Base-by-base conservation (phyloP, 1,284 basidiomycete species). In the Hemileia vastatrix region DNA sequence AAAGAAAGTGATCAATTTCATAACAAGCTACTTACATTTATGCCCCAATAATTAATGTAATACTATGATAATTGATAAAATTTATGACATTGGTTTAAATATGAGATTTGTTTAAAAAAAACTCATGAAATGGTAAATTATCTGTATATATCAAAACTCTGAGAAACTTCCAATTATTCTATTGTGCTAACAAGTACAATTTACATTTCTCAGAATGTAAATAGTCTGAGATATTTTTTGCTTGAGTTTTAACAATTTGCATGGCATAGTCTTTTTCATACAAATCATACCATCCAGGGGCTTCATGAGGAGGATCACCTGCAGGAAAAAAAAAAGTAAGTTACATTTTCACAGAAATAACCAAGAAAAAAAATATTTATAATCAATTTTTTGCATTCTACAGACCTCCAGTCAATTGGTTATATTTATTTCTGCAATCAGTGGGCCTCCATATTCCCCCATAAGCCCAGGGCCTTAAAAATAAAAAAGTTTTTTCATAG, bases 211-310 rank as follows among this genome's bases (percentile, higher is more conserved):
- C 9, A 6, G 44, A 47, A 49, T 47, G 11, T 19, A 63, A 48
- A 32, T 50, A 55, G 18, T 63, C 9, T 33, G n/a, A 27, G 19
- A 56, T 54, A 33, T 63, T 49, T 1, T 40, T 23, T 13, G 60
- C 60, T 40, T 68, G 67, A 33, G 48, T 9, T 32, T 19, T 40
- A 27, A 68, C 47, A 18, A 68, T 66, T 48, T 64, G 43, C 27
- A 68, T 18, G 8, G 67, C 62, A 6, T 64, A 9, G 44, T 70
- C 68, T 2, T 21, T 64, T 45, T 69, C 67, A 32, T 69, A 68
- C n/a, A 70, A 40, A 23, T 66, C 64, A 33, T 69, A 69, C 68
- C 69, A 68, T 23, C 69, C 68, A 1, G 65, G 67, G 9, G 69
- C 67, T 63, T 61, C 24, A 21, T 19, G 32, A 6, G 15, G 19